phyloP scores from a whole-genome alignment of 2,329 filamentous ascomycete species.

The Rhynchosporium graminicola region DNA sequence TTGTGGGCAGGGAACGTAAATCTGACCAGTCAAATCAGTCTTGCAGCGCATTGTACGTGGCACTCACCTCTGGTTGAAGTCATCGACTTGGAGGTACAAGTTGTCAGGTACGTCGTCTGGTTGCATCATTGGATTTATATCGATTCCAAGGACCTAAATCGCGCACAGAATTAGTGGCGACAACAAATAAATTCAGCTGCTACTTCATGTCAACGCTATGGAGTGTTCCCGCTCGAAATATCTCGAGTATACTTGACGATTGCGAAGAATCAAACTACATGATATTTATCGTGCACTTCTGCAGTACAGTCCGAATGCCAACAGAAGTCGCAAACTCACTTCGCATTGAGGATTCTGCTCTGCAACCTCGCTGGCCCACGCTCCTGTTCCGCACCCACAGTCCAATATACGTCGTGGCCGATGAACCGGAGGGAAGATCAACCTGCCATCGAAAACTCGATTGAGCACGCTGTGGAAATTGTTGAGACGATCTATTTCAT shows the following conservation, averaged over 20 bases:
- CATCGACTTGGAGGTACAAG: slow-evolving; percentile 70
- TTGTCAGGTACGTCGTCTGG: slow-evolving; percentile 66
- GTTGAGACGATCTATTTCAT: slow-evolving; percentile 66
- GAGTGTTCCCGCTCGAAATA: background rate
- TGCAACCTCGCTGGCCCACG: slow-evolving; percentile 71
- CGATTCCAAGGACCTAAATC: slow-evolving; percentile 67
- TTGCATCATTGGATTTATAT: slow-evolving; percentile 70
- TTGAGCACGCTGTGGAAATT: slow-evolving; percentile 63
- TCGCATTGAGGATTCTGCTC: slow-evolving; percentile 63
- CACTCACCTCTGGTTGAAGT: slow-evolving; percentile 63
- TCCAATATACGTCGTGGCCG: slow-evolving; percentile 63
- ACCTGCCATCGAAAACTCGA: slow-evolving; percentile 63
- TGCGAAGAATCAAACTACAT: too few relatives aligned
- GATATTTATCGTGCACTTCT: background rate
- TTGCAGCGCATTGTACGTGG: background rate
- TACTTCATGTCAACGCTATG: background rate
- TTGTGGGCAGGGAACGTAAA: slow-evolving; percentile 69
- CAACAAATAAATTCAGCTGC: background rate
- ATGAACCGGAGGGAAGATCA: slow-evolving; percentile 69
- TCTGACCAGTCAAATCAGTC: slow-evolving; percentile 38
- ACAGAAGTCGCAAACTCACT: slow-evolving; percentile 46
- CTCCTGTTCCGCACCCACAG: slow-evolving; percentile 70
- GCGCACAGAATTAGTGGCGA: background rate
- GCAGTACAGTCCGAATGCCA: too few relatives aligned
- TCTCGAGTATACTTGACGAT: background rate